Evolutionary conservation across 371 early-diverging fungal species (phyloP).

Genomic region (Syncephalastrum sp.): DNA sequence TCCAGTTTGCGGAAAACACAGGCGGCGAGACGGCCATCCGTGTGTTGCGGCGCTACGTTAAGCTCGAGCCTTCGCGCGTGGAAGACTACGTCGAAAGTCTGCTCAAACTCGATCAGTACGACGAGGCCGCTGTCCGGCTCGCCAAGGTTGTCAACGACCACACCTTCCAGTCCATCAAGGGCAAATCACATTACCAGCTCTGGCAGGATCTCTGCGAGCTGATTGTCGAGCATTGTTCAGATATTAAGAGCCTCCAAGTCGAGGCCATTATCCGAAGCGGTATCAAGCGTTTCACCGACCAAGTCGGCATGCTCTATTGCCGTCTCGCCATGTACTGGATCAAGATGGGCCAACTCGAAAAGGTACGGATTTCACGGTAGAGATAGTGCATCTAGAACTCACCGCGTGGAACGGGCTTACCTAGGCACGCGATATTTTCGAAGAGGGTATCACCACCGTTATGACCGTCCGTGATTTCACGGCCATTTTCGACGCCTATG

Average conservation of each 20-base stretch:
- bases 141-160: constrained; percentile 72
- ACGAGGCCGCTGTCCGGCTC: constrained; percentile 84
- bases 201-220: constrained; percentile 91
- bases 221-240: constrained; percentile 73
- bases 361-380: constrained; percentile 26
- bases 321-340: constrained; percentile 86
- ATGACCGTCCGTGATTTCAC: constrained; percentile 93
- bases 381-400: too few species aligned
- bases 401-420: not conserved
- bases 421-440: constrained; percentile 86
- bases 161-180: constrained; percentile 66
- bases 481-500: constrained; percentile 94
- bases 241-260: constrained; percentile 64
- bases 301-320: constrained; percentile 88
- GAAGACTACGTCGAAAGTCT: constrained; percentile 79
- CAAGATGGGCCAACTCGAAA: constrained; percentile 75
- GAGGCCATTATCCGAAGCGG: constrained; percentile 89
- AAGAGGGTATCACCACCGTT: constrained; percentile 86
- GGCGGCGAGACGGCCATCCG: constrained; percentile 85
- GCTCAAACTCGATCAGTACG: constrained; percentile 66
- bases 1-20: constrained; percentile 73
- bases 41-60: constrained; percentile 81
- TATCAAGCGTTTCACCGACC: constrained; percentile 80
- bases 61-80: constrained; percentile 69
- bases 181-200: constrained; percentile 78